phyloP scores from a whole-genome alignment of 1,284 basidiomycete species.

The Irpex rosettiformis region DNA sequence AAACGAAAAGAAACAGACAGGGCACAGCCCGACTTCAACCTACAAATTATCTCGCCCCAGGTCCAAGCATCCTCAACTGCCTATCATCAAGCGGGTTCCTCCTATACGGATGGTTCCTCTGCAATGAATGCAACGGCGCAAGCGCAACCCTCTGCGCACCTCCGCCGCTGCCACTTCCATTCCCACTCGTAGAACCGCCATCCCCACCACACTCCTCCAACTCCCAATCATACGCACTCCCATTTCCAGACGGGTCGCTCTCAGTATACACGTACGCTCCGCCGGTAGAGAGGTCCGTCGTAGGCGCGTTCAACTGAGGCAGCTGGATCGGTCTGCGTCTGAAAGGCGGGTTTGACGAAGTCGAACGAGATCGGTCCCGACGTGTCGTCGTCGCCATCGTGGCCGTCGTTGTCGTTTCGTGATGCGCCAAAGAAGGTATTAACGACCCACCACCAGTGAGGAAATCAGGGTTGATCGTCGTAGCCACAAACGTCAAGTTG shows the following conservation, averaged over 20 bases:
- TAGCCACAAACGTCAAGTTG: background rate
- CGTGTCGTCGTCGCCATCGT: background rate
- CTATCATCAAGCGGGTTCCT: slow-evolving; percentile 63
- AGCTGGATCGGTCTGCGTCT: slow-evolving; percentile 1
- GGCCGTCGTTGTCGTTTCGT: background rate
- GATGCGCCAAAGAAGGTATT: background rate
- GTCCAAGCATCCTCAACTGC: slow-evolving; percentile 46
- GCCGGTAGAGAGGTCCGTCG: background rate
- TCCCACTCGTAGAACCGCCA: background rate
- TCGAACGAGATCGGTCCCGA: background rate
- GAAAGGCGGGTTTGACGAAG: background rate
- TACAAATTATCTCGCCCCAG: slow-evolving; percentile 3
- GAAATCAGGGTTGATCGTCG: background rate
- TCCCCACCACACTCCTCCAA: background rate
- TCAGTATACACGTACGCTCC: background rate
- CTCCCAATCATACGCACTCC: slow-evolving; percentile 17
- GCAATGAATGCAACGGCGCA: slow-evolving; percentile 52
- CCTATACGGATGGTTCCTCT: slow-evolving; percentile 51
- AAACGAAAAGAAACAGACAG: background rate
- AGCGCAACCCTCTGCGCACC: slow-evolving; percentile 30
- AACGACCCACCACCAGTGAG: no score
- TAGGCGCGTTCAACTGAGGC: background rate
- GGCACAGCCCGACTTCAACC: no score
- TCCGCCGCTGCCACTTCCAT: background rate
- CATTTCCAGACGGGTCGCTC: slow-evolving; percentile 4